Evolutionary conservation across 768 basidiomycete genomes (phyloP), one percentile per base, ranked within the genome.

Genomic region (Suillus hirtellus): DNA sequence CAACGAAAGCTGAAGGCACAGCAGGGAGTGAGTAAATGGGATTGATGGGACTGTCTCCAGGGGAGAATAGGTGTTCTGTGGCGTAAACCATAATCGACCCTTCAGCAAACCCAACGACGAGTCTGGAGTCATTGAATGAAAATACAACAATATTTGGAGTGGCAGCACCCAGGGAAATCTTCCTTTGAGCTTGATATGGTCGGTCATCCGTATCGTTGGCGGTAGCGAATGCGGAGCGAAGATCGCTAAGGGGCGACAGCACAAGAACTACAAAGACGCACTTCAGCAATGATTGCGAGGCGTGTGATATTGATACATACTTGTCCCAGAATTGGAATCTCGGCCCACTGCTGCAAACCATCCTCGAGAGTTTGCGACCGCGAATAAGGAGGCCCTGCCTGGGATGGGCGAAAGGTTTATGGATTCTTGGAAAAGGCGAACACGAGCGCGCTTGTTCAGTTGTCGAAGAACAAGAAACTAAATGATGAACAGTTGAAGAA

Each of bases 331-430:
- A 68, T 71, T 52, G 55, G 66, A 60, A 56, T 76, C 75, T 44
- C 76, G 74, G 50, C 75, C 80, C 11, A 85, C 82, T 38, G 89
- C 89, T 53, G 84, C 88, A 73, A 92, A 93, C 86, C 87, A 92
- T 35, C 85, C 88, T 65, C 78, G 82, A 14, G 78, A 74, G 69
- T 87, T 89, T 3, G 86, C 80, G 3, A 83, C 78, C 4, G 86
- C 81, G 66, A 93, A 84, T 19, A 89, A 77, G 60, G 75, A 80
- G 46, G 82, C 84, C 31, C 81, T 79, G 7, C 81, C 75, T 2
- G 78, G 76, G 49, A 80, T 66, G 1, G 73, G 58, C 19, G 82
- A 69, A 24, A 82, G 75, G 66, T 80, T 76, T 35, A 88, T 73
- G 1, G 81, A 76, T 19, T 81, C 69, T 1, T 81, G 75, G 15